Evolutionary conservation across 768 basidiomycete species (phyloP), one percentile per base, ranked within the genome.

Genomic region (Macrolepiota dolichaula): DNA sequence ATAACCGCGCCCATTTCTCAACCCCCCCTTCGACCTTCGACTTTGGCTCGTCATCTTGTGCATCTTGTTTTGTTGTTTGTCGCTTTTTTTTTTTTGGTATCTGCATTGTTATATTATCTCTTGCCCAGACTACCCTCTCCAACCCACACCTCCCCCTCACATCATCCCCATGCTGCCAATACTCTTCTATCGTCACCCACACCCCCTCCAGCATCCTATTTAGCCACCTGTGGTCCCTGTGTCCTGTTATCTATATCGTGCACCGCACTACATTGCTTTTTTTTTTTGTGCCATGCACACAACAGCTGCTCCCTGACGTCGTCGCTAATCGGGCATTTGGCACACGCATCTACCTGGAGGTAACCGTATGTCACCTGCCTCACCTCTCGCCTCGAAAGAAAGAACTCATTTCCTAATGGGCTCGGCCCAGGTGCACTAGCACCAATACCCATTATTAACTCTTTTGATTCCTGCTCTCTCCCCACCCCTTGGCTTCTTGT

Each of bases 261-360:
- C 59, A 37, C 29, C 29, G 29, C 35, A 40, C 52, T 49, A 55
- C 37, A 51, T 32, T 24, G 35, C 57, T 29, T 50, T 57, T 58
- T 50, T n/a, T n/a, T n/a, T n/a, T n/a, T n/a, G n/a, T n/a, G n/a
- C 47, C 19, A 50, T 15, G 46, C 47, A 37, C 40, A 42, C 50
- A 27, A 29, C 17, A 12, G 49, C n/a, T 42, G 17, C 59, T 46
- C 51, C 51, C 51, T 53, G 46, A 38, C 56, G 19, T 36, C 2
- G 27, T 60, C 51, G 53, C 42, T 35, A 50, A n/a, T n/a, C n/a
- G n/a, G n/a, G 22, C 42, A 44, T 19, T 35, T 44, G 59, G n/a
- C n/a, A n/a, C 59, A 61, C 38, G 52, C 53, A 47, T 38, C 59
- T 61, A 40, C 59, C 59, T 61, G 59, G 52, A 61, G 52, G 59